Evolutionary conservation across 202 grass and related monocot genomes (phyloP).

Genomic region (Zoysia matrella): DNA sequence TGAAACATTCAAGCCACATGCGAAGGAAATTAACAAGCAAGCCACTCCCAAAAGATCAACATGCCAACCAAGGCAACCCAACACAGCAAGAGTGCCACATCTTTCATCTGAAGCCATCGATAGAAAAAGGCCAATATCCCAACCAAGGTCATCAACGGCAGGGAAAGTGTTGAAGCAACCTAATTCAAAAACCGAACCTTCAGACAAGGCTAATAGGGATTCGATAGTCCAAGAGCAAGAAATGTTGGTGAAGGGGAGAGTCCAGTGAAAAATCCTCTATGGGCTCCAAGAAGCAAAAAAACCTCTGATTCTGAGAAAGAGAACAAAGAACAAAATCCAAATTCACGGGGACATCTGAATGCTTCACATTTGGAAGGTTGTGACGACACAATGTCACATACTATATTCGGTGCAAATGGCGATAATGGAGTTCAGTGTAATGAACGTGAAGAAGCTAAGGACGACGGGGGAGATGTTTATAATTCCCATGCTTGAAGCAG

Average conservation of each 20-base stretch:
- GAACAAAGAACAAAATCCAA: conserved; percentile 57
- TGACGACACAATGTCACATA: conserved; percentile 12
- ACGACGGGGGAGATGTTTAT: conserved; percentile 19
- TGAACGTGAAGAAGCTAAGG: conserved; percentile 39
- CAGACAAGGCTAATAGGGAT: conserved; percentile 44
- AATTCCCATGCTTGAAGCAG: conserved; percentile 20
- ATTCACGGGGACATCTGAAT: conserved; percentile 23
- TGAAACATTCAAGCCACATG: conserved; percentile 41
- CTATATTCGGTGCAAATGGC: neutral
- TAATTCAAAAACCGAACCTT: conserved; percentile 40
- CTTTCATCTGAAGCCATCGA: conserved; percentile 40
- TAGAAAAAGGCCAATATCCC: conserved; percentile 49
- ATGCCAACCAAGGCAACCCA: conserved; percentile 59
- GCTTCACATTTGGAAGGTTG: conserved; percentile 23
- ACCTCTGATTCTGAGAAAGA: conserved; percentile 53
- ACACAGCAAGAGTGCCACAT: conserved; percentile 40
- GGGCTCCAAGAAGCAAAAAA: conserved; percentile 47
- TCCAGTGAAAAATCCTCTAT: conserved; percentile 44
- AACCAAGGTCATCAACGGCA: conserved; percentile 42
- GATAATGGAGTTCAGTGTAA: conserved; percentile 35
- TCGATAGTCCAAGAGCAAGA: conserved; percentile 45
- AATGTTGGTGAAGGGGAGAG: conserved; percentile 34
- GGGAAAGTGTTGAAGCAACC: conserved; percentile 31
- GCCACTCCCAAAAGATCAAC: conserved; percentile 50
- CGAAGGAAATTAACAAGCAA: conserved; percentile 52